phyloP scores from a whole-genome alignment of 1,139 yeast genomes.

The Kurtzmaniella quercitrusa region DNA sequence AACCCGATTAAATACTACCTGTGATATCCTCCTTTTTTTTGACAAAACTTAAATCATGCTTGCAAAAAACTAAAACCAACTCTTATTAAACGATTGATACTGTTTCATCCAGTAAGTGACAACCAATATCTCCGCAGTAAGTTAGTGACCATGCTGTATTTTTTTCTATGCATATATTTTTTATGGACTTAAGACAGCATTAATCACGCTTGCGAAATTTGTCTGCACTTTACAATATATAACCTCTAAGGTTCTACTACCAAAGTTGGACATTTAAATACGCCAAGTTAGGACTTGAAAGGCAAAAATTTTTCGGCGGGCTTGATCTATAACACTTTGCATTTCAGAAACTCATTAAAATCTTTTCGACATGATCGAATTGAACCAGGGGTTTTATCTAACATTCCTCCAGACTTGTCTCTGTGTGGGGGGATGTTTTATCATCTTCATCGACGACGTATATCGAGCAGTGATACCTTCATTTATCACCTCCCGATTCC shows the following conservation, averaged over 20 bases:
- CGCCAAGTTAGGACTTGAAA: too few species aligned
- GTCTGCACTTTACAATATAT: background rate
- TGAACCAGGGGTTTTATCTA: slow-evolving; percentile 51
- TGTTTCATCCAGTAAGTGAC: too few species aligned
- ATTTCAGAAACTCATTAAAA: background rate
- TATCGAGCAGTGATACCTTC: slow-evolving; percentile 39
- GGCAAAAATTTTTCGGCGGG: background rate
- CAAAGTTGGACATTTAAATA: background rate
- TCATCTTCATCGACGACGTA: slow-evolving; percentile 49
- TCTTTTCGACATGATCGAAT: background rate
- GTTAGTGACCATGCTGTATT: background rate
- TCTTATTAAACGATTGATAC: too few species aligned
- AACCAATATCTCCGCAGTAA: too few species aligned
- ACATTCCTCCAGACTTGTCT: slow-evolving; percentile 53
- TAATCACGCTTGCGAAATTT: background rate
- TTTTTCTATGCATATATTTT: background rate
- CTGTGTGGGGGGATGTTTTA: slow-evolving; percentile 56
- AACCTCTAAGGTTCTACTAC: slow-evolving; percentile 1
- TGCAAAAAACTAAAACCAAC: too few species aligned
- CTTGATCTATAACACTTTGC: background rate
- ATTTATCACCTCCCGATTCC: slow-evolving; percentile 33
- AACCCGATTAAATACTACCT: too few species aligned
- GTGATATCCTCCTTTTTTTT: too few species aligned
- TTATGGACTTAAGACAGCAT: background rate
- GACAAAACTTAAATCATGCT: too few species aligned